Conservation (phyloP, 352 stramenopile species). For the Globisporangium takayamanum region DNA sequence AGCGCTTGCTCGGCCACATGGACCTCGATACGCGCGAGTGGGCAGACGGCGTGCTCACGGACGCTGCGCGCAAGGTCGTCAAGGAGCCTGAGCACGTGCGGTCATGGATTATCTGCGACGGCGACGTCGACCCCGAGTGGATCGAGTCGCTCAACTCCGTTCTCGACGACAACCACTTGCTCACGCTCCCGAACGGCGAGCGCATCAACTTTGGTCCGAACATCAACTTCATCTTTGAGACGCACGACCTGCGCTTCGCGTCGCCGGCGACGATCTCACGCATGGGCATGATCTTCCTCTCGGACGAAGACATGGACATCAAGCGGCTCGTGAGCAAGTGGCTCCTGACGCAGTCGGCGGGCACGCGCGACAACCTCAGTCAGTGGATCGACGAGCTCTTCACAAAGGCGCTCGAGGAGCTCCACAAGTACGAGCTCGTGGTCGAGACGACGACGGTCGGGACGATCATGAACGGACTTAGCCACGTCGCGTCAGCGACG, state of each 20-base stretch:
- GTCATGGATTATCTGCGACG: constrained; percentile 95
- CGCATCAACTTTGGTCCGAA: constrained; percentile 93
- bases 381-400: constrained; percentile 93
- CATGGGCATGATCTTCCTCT: constrained; percentile 97
- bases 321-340: constrained; percentile 77
- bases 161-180: constrained; percentile 94
- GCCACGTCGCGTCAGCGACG: constrained; percentile 69
- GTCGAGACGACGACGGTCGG: constrained; percentile 93
- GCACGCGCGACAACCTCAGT: constrained; percentile 42
- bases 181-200: constrained; percentile 95
- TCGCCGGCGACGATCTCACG: constrained; percentile 95
- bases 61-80: constrained; percentile 86
- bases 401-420: constrained; percentile 77
- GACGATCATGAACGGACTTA: constrained; percentile 90
- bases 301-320: constrained; percentile 86
- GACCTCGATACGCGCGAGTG: constrained; percentile 94
- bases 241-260: constrained; percentile 91
- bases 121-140: constrained; percentile 95
- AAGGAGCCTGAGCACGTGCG: constrained; percentile 86
- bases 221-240: constrained; percentile 97
- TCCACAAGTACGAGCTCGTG: constrained; percentile 77
- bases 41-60: constrained; percentile 93
- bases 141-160: constrained; percentile 96
- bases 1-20: constrained; percentile 91
- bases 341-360: constrained; percentile 54